A percentile compares a stretch with the other conserved stretches of the same genome.
Conservation (phyloP, 805 yeast species). For the Saccharomycopsis babjevae region DNA sequence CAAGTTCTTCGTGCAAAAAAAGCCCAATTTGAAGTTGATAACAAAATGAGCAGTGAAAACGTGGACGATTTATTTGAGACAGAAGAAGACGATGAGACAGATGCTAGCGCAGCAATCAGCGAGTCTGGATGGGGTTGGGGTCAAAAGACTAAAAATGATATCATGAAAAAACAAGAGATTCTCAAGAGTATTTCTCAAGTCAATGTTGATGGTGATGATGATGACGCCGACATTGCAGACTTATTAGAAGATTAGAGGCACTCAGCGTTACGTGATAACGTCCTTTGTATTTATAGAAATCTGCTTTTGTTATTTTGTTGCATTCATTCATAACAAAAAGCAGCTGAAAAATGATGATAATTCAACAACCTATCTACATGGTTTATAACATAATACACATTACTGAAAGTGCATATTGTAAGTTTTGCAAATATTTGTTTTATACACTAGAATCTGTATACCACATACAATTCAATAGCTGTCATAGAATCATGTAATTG, state of each 20-base stretch:
- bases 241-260: conserved; percentile 8
- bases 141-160: conserved; percentile 11
- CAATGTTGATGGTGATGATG: conserved; percentile 4
- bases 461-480: no score
- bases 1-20: conserved; percentile 10
- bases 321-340: neutral
- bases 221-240: conserved; percentile 16
- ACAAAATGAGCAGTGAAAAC: neutral
- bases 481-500: no score
- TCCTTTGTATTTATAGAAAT: neutral
- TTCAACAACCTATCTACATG: no score
- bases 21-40: conserved; percentile 2
- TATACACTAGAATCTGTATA: no score
- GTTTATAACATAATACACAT: no score
- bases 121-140: conserved; percentile 19
- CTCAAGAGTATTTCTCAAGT: neutral
- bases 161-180: conserved; percentile 8
- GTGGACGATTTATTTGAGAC: conserved; percentile 14
- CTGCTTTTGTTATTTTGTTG: neutral
- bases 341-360: neutral
- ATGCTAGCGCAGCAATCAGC: conserved; percentile 2
- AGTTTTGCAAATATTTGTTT: no score
- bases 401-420: no score
- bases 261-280: neutral
- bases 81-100: conserved; percentile 2